Conservation (phyloP, 129 eudicot genomes). For the Centella asiatica region DNA sequence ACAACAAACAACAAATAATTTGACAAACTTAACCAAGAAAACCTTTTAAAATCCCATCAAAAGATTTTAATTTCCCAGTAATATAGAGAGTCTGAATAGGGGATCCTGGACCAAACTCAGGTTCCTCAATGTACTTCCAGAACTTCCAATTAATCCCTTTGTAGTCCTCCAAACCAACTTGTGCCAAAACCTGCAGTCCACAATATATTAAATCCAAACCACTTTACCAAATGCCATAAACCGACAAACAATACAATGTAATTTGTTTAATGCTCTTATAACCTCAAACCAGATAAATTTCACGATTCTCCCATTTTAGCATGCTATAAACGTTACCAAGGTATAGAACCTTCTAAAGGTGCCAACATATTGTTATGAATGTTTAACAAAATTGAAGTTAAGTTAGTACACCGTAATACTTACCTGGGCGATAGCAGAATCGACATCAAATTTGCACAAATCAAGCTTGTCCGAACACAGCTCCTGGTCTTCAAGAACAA, state of each 20-base stretch:
- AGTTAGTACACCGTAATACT: background rate
- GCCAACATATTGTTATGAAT: constrained; percentile 1
- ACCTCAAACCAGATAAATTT: background rate
- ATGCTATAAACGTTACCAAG: too few species aligned
- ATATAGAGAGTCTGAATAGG: constrained; percentile 56
- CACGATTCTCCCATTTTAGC: background rate
- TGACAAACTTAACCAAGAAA: constrained; percentile 9
- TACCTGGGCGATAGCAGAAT: constrained; percentile 59
- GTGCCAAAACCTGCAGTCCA: constrained; percentile 46
- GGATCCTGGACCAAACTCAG: constrained; percentile 74
- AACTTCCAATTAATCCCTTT: constrained; percentile 42
- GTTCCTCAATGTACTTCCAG: constrained; percentile 64
- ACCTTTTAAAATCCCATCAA: constrained; percentile 46
- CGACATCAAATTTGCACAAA: constrained; percentile 46
- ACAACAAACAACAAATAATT: background rate
- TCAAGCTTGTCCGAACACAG: constrained; percentile 26
- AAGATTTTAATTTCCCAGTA: constrained; percentile 24
- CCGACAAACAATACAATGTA: background rate
- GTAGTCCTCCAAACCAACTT: constrained; percentile 35
- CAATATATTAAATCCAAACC: background rate
- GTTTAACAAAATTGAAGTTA: background rate
- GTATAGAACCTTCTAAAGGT: too few species aligned
- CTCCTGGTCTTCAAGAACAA: constrained; percentile 33
- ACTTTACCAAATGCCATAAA: background rate
- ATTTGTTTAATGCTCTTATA: too few species aligned